Evolutionary conservation across 2,329 filamentous ascomycete genomes (phyloP).

Genomic region (Elsinoe fawcettii): DNA sequence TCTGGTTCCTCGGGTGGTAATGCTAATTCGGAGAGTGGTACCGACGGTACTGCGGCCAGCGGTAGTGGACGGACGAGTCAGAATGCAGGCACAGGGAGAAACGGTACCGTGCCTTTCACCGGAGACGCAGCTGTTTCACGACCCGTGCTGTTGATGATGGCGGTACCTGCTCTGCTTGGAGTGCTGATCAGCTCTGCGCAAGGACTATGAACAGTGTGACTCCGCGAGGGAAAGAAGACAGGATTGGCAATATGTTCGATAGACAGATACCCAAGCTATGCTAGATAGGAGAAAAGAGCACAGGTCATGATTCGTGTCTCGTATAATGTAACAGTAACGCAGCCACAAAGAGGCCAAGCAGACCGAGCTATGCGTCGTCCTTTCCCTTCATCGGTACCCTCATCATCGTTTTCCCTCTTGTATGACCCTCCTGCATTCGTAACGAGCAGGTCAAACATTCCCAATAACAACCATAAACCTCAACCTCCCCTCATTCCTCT

Average conservation of each 20-base stretch:
- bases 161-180: neutral
- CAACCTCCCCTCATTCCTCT: slow-evolving; percentile 39
- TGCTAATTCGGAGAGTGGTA: too few relatives aligned
- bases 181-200: neutral
- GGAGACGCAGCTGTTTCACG: neutral
- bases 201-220: neutral
- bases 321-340: too few relatives aligned
- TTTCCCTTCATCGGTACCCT: neutral
- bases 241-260: neutral
- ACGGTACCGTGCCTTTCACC: neutral
- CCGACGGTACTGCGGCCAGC: too few relatives aligned
- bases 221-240: too few relatives aligned
- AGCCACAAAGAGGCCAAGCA: too few relatives aligned
- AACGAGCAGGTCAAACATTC: slow-evolving; percentile 35
- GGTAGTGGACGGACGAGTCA: neutral
- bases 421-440: too few relatives aligned
- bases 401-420: neutral
- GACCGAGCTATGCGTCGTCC: neutral
- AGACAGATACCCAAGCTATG: neutral
- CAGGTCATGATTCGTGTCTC: slow-evolving; percentile 6
- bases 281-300: neutral
- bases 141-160: neutral
- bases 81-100: neutral
- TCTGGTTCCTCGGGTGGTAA: too few relatives aligned
- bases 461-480: slow-evolving; percentile 55